Evolutionary conservation across 305 asterid species (phyloP).

Genomic region (Euphrasia arctica): DNA sequence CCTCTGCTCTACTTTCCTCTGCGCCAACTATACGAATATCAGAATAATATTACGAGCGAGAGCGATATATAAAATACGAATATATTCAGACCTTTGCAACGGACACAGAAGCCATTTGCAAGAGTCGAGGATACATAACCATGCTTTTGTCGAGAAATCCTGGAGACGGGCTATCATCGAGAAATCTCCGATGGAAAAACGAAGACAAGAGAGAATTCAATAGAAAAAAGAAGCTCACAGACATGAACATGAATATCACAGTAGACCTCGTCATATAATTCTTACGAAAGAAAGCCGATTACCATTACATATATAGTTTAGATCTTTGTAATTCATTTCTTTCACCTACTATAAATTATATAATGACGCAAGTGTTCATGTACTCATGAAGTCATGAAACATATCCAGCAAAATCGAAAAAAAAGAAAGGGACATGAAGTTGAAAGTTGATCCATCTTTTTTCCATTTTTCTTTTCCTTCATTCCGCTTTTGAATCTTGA

Average conservation of each 20-base stretch:
- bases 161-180: conserved; percentile 32
- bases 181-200: conserved; percentile 43
- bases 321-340: too few species aligned
- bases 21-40: conserved; percentile 6
- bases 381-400: too few species aligned
- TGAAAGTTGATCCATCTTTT: too few species aligned
- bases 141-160: conserved; percentile 25
- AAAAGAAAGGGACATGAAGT: too few species aligned
- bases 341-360: too few species aligned
- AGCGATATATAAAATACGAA: neutral
- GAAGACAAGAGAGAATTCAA: conserved; percentile 63
- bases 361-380: too few species aligned
- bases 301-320: too few species aligned
- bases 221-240: conserved; percentile 47
- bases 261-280: conserved; percentile 40
- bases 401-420: too few species aligned
- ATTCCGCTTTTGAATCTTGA: too few species aligned
- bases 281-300: conserved; percentile 29
- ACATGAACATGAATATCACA: conserved; percentile 39
- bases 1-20: conserved; percentile 49
- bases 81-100: conserved; percentile 57
- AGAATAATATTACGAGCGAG: neutral
- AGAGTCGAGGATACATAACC: conserved; percentile 61
- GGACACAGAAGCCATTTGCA: conserved; percentile 65
- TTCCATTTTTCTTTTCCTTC: too few species aligned